Percentiles rank a stretch among this genome's conserved stretches.
Conservation (phyloP, 2,329 filamentous ascomycete species). For the Aspergillus fumigatus region DNA sequence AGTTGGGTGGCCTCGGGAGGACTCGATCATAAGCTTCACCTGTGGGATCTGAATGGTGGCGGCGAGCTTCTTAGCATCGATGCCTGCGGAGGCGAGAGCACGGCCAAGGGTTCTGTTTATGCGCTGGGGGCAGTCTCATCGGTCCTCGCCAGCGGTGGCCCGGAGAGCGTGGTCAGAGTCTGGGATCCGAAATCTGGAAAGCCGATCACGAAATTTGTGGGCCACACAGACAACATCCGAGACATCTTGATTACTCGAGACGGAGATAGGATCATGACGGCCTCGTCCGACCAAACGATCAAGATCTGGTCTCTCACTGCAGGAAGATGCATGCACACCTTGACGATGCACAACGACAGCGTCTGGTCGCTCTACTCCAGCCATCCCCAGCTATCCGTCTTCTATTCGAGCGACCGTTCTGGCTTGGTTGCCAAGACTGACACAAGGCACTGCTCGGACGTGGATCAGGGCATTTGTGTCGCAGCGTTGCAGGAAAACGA, state of each 20-base stretch:
- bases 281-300: slow-evolving; percentile 92
- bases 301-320: slow-evolving; percentile 97
- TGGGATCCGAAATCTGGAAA: slow-evolving; percentile 90
- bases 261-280: slow-evolving; percentile 87
- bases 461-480: slow-evolving; percentile 84
- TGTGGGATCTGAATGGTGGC: slow-evolving; percentile 88
- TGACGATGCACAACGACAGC: slow-evolving; percentile 98
- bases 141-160: slow-evolving; percentile 85
- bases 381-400: slow-evolving; percentile 76
- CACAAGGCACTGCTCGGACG: slow-evolving; percentile 66
- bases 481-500: slow-evolving; percentile 92
- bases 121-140: slow-evolving; percentile 74
- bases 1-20: slow-evolving; percentile 94
- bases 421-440: slow-evolving; percentile 97
- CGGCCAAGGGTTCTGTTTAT: slow-evolving; percentile 93
- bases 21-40: slow-evolving; percentile 81
- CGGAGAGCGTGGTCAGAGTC: slow-evolving; percentile 85
- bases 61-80: slow-evolving; percentile 86
- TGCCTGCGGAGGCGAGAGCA: slow-evolving; percentile 65
- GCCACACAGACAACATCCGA: slow-evolving; percentile 90
- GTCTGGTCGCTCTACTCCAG: slow-evolving; percentile 95
- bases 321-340: slow-evolving; percentile 92
- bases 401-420: slow-evolving; percentile 91
- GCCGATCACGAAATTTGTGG: slow-evolving; percentile 91
- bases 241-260: slow-evolving; percentile 85